Conservation (phyloP, 2,329 filamentous ascomycete genomes). For the Aureobasidium melanogenum region DNA sequence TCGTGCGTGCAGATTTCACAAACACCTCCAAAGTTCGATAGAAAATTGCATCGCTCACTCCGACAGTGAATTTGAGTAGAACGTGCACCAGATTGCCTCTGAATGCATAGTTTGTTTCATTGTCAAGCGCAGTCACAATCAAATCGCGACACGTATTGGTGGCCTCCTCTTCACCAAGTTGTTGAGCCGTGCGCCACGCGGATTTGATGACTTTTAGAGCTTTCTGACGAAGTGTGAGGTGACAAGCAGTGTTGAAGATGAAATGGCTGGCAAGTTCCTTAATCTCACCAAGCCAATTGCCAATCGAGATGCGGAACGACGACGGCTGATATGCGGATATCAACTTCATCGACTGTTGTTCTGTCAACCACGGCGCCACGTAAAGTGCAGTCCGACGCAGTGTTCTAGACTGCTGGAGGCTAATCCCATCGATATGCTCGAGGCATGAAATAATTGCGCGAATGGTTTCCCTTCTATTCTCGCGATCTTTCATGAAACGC, state of each 20-base stretch:
- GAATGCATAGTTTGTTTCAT: constrained; percentile 6
- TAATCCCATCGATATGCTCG: constrained; percentile 2
- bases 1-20: not conserved
- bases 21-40: not conserved
- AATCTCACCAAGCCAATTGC: constrained; percentile 10
- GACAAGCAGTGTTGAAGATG: not conserved
- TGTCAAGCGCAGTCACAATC: not conserved
- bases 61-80: not conserved
- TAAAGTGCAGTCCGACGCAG: constrained; percentile 3
- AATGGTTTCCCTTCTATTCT: not conserved
- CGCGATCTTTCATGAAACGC: constrained; percentile 6
- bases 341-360: constrained; percentile 4
- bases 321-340: constrained; percentile 10
- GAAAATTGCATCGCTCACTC: not conserved
- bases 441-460: not conserved
- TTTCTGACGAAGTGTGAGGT: not conserved
- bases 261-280: constrained; percentile 7
- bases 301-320: constrained; percentile 8
- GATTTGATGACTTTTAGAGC: constrained; percentile 8
- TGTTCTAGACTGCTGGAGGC: constrained; percentile 2
- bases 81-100: constrained; percentile 6
- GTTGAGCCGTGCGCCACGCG: not conserved
- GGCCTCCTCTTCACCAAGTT: constrained; percentile 9
- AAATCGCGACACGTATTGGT: not conserved
- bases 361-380: constrained; percentile 1